These are phyloP conservation scores for Solanum habrochaites DNA, from an alignment of 257 asterid species.

Conservation along the genomic window DNA sequence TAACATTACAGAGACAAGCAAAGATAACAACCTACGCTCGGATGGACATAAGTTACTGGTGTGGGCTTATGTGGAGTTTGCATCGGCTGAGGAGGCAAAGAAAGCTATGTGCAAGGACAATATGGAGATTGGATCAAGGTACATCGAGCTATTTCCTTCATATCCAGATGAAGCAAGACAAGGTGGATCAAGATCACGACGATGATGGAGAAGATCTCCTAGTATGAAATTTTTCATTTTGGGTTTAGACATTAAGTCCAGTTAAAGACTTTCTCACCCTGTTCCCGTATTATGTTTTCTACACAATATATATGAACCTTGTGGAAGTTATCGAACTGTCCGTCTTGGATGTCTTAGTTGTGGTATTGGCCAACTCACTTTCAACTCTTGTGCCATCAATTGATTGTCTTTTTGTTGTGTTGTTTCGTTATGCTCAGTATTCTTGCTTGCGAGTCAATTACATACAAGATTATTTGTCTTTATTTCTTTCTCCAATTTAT, in stretches of 20 bases:
- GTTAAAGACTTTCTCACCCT: background rate
- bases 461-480: background rate
- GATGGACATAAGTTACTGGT: slow-evolving; percentile 95
- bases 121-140: slow-evolving; percentile 76
- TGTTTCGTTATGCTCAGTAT: background rate
- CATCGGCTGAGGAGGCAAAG: slow-evolving; percentile 69
- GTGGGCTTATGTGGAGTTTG: slow-evolving; percentile 80
- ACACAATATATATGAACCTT: background rate
- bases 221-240: background rate
- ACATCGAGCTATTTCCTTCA: slow-evolving; percentile 92
- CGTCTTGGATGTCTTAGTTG: background rate
- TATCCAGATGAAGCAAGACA: slow-evolving; percentile 59
- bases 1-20: slow-evolving; percentile 49
- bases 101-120: slow-evolving; percentile 83
- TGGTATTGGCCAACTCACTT: background rate
- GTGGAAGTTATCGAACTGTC: background rate
- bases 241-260: background rate
- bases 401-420: background rate
- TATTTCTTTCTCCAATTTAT: background rate
- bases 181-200: slow-evolving; percentile 57
- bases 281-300: background rate
- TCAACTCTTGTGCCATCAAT: background rate
- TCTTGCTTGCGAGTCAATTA: background rate
- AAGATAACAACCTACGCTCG: slow-evolving; percentile 50
- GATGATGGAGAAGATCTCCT: background rate